Conservation (phyloP, 306 rosid genomes). For the Urtica urens region DNA sequence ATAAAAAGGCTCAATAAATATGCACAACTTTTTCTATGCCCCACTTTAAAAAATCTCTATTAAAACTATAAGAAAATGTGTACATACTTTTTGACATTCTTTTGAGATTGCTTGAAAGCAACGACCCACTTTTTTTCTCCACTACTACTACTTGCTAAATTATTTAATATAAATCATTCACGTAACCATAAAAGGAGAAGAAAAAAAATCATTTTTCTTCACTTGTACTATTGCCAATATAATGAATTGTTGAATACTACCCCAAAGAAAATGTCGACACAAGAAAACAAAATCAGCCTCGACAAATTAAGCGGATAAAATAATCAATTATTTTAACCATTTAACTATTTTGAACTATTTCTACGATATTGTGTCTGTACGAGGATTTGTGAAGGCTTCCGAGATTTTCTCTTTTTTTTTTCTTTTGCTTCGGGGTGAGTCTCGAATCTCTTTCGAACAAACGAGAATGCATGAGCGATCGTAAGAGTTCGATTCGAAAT, state of each 20-base stretch:
- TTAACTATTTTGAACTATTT: too few relatives aligned
- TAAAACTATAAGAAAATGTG: not conserved
- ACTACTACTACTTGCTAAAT: not conserved
- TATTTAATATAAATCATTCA: not conserved
- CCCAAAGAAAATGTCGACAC: not conserved
- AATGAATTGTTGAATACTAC: constrained; percentile 14
- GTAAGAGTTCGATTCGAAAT: too few relatives aligned
- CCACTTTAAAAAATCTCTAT: not conserved
- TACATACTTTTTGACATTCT: not conserved
- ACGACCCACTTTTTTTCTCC: constrained; percentile 9
- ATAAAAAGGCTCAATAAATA: constrained; percentile 9
- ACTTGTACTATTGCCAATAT: not conserved
- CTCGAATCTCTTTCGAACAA: too few relatives aligned
- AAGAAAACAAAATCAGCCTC: not conserved
- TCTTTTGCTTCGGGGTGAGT: too few relatives aligned
- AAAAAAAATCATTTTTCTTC: too few relatives aligned
- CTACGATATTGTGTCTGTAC: too few relatives aligned
- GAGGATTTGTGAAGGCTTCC: too few relatives aligned
- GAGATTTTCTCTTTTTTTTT: too few relatives aligned
- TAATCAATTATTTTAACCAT: too few relatives aligned
- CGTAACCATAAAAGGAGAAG: not conserved
- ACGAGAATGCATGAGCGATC: too few relatives aligned
- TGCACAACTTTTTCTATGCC: not conserved
- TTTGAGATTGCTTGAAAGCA: constrained; percentile 19
- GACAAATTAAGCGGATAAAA: too few relatives aligned